Conservation (phyloP, 2,329 filamentous ascomycete species). For the Atkinsonella texensis region DNA sequence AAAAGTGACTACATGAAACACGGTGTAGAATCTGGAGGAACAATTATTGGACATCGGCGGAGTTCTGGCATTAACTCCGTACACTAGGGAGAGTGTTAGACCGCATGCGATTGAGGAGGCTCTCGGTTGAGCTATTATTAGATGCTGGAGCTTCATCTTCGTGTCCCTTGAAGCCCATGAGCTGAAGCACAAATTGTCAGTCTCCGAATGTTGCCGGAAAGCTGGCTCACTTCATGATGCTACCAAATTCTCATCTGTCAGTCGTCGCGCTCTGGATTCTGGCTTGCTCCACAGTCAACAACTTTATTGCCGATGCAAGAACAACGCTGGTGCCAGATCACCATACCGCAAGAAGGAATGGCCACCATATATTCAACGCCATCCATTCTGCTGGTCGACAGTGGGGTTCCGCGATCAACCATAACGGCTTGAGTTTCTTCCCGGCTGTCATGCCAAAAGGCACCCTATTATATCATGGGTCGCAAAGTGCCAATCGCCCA, state of each 20-base stretch:
- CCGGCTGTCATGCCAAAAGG: conserved; percentile 51
- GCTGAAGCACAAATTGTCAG: background rate
- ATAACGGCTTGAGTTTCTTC: conserved; percentile 67
- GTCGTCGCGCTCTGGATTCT: background rate
- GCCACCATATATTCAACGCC: conserved; percentile 58
- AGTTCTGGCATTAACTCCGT: too few relatives aligned
- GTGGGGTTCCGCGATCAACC: conserved; percentile 60
- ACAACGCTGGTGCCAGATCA: conserved; percentile 22
- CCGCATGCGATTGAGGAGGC: too few relatives aligned
- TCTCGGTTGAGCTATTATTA: too few relatives aligned
- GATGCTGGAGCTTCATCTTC: too few relatives aligned
- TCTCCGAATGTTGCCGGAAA: background rate
- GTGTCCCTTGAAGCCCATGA: background rate
- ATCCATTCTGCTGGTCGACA: conserved; percentile 61
- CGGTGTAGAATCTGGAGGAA: too few relatives aligned
- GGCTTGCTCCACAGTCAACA: background rate
- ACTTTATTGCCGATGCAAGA: background rate
- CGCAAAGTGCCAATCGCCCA: conserved; percentile 30
- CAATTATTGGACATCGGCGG: too few relatives aligned
- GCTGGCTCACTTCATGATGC: background rate
- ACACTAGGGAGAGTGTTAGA: too few relatives aligned
- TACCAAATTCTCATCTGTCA: background rate
- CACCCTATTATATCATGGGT: conserved; percentile 58
- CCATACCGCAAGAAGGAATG: conserved; percentile 35
- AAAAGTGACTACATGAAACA: too few relatives aligned